Conservation (phyloP, 805 yeast genomes). For the Clavispora santaluciae region DNA sequence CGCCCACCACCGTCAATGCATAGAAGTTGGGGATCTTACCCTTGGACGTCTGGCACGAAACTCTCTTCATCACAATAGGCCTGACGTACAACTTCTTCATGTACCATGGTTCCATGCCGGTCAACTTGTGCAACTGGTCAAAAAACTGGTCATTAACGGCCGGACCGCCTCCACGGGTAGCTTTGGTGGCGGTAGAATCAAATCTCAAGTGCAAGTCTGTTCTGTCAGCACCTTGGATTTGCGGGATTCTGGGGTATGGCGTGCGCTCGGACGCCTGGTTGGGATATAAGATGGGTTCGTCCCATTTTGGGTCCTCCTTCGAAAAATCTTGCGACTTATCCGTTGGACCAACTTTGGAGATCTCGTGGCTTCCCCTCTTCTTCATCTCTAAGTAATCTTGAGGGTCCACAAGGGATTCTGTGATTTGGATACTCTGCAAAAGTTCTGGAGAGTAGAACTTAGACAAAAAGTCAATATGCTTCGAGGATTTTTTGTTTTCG, state of each 20-base stretch:
- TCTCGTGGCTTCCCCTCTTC: constrained; percentile 26
- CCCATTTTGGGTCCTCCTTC: constrained; percentile 72
- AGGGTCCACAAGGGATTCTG: constrained; percentile 73
- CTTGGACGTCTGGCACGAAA: constrained; percentile 85
- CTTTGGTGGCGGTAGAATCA: constrained; percentile 11
- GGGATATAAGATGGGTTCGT: constrained; percentile 49
- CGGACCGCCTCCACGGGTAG: constrained; percentile 4
- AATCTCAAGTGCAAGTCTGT: constrained; percentile 36
- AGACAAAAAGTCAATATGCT: constrained; percentile 53
- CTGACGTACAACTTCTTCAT: constrained; percentile 58
- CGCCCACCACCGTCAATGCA: constrained; percentile 87
- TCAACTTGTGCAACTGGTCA: constrained; percentile 52
- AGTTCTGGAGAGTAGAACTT: constrained; percentile 81
- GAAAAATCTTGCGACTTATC: constrained; percentile 67
- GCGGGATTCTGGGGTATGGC: constrained; percentile 57
- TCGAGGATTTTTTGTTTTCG: constrained; percentile 16
- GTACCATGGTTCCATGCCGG: constrained; percentile 62
- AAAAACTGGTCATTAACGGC: constrained; percentile 34
- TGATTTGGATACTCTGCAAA: constrained; percentile 72
- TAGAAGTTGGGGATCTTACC: constrained; percentile 84
- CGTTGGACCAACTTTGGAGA: constrained; percentile 57
- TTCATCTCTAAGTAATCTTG: constrained; percentile 44
- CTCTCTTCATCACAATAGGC: constrained; percentile 71
- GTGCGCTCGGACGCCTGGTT: constrained; percentile 44
- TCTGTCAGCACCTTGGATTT: constrained; percentile 49